phyloP scores from a whole-genome alignment of 805 yeast genomes.

The Torulaspora gathmanii region DNA sequence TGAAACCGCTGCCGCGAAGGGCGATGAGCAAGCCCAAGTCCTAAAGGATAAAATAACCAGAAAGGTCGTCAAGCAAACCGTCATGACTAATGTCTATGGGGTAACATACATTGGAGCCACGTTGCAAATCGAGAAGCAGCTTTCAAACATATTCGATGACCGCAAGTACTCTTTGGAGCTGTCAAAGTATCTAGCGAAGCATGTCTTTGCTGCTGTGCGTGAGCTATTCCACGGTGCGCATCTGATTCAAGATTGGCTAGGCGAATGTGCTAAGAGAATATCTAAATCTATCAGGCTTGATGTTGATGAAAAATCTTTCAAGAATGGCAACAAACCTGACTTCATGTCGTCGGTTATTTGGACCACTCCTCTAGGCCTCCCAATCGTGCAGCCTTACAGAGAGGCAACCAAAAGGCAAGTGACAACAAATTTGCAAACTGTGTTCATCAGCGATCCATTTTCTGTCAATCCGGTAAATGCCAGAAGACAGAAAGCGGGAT shows the following conservation, averaged over 20 bases:
- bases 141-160: slow-evolving; percentile 54
- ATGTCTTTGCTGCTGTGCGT: slow-evolving; percentile 78
- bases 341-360: slow-evolving; percentile 87
- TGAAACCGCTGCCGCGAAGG: slow-evolving; percentile 48
- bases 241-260: slow-evolving; percentile 93
- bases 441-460: slow-evolving; percentile 85
- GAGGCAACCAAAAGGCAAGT: slow-evolving; percentile 59
- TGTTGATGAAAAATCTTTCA: slow-evolving; percentile 42
- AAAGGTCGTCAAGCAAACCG: slow-evolving; percentile 93
- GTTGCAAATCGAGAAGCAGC: slow-evolving; percentile 76
- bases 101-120: slow-evolving; percentile 93
- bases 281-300: slow-evolving; percentile 72
- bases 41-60: slow-evolving; percentile 65
- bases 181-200: slow-evolving; percentile 64
- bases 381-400: slow-evolving; percentile 96
- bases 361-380: slow-evolving; percentile 95
- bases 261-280: slow-evolving; percentile 75
- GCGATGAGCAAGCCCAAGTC: slow-evolving; percentile 47
- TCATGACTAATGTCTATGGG: slow-evolving; percentile 97
- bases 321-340: slow-evolving; percentile 49
- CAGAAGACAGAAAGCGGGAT: slow-evolving; percentile 85
- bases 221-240: slow-evolving; percentile 90
- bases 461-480: slow-evolving; percentile 76
- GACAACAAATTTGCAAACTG: slow-evolving; percentile 79
- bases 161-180: slow-evolving; percentile 43